A percentile compares a stretch with the other conserved stretches of the same genome.
Conservation (phyloP, 257 asterid species). For the Solanum verrucosum region DNA sequence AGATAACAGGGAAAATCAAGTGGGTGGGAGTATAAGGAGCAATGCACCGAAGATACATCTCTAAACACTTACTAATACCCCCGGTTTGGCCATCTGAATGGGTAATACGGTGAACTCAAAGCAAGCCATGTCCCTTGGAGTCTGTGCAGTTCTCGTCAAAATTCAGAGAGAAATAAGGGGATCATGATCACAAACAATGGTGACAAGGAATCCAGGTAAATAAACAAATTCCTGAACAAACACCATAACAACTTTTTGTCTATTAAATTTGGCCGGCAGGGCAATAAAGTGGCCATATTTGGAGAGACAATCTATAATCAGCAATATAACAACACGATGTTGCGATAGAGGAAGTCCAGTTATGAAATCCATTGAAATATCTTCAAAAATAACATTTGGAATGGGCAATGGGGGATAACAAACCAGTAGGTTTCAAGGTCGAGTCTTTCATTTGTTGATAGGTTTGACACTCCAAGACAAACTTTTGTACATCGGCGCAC, state of each 20-base stretch:
- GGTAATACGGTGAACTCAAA: neutral
- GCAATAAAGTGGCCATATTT: neutral
- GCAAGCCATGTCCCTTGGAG: neutral
- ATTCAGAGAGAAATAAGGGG: neutral
- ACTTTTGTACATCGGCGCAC: neutral
- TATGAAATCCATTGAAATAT: neutral
- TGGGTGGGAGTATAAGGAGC: neutral
- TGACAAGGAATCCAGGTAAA: neutral
- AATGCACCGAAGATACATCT: neutral
- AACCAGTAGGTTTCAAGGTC: neutral
- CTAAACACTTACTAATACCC: neutral
- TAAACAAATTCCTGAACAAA: neutral
- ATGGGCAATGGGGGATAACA: neutral
- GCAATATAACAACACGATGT: neutral
- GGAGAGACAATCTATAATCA: neutral
- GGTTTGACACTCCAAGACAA: neutral
- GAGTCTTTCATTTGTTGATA: neutral
- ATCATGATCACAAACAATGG: neutral
- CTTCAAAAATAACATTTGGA: neutral
- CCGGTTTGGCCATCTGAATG: neutral
- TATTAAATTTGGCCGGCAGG: neutral
- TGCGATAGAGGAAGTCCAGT: neutral
- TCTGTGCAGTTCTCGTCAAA: neutral
- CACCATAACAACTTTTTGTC: neutral
- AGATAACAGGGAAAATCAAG: neutral